A percentile compares a stretch with the other conserved stretches of the same genome.
Conservation (phyloP, 352 stramenopile genomes). For the Globisporangium recalcitrans region DNA sequence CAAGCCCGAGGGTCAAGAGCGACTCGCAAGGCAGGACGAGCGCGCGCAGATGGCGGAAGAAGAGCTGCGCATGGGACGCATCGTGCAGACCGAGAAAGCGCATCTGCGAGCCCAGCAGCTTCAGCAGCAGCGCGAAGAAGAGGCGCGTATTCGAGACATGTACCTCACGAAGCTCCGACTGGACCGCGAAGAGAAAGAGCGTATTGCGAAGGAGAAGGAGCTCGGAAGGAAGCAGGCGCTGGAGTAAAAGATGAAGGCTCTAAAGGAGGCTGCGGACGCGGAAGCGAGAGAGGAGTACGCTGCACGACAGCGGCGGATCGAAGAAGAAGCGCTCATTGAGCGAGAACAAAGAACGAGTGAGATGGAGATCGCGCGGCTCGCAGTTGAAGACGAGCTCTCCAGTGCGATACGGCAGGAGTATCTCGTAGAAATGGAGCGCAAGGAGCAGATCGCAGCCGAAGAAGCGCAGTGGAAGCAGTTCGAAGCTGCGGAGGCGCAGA, state of each 20-base stretch:
- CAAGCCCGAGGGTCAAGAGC: conserved; percentile 42
- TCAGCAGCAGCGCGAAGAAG: conserved; percentile 38
- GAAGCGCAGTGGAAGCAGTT: conserved; percentile 58
- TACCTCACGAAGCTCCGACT: conserved; percentile 46
- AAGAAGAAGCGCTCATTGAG: conserved; percentile 29
- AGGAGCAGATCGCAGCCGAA: conserved; percentile 48
- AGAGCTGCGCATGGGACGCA: conserved; percentile 38
- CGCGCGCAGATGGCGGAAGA: conserved; percentile 52
- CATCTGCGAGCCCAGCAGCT: conserved; percentile 23
- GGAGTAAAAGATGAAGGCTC: conserved; percentile 50
- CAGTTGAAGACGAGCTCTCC: conserved; percentile 44
- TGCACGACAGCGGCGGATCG: conserved; percentile 30
- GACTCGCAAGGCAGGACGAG: conserved; percentile 47
- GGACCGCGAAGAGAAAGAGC: conserved; percentile 39
- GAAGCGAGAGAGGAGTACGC: conserved; percentile 48
- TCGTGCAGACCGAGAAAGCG: conserved; percentile 37
- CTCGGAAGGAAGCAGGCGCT: conserved; percentile 28
- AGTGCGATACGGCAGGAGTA: conserved; percentile 29
- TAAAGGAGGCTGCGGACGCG: conserved; percentile 59
- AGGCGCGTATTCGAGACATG: conserved; percentile 38
- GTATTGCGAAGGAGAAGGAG: conserved; percentile 40
- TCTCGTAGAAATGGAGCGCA: conserved; percentile 34
- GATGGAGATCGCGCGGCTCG: conserved; percentile 37
- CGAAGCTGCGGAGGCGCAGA: conserved; percentile 42
- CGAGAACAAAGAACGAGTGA: conserved; percentile 29